Evolutionary conservation across 306 rosid species (phyloP), one percentile per base, ranked within the genome.

Genomic region (Prinsepia uniflora): DNA sequence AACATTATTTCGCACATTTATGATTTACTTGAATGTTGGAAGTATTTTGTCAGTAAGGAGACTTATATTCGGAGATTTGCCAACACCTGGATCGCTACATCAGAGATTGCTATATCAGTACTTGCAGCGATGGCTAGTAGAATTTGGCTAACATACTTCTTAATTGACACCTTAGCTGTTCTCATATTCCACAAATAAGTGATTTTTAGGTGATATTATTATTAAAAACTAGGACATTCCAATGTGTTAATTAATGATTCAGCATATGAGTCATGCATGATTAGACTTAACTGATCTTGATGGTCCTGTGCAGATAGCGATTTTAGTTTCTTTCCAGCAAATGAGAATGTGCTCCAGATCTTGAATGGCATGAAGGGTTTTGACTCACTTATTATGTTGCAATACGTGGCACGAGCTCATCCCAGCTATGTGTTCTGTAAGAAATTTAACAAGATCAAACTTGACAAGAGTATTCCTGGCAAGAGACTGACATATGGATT

Each of bases 131-230:
- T 24, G 30, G 30, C 30, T 0, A 24, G 30, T 24, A 24, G n/a
- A n/a, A n/a, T n/a, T n/a, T n/a, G n/a, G n/a, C n/a, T n/a, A n/a
- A n/a, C n/a, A n/a, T n/a, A 46, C 14, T 10, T 71, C 6, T 14
- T 59, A 7, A 22, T 66, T 40, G 67, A 71, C 40, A 48, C 56
- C 45, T 52, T 67, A 52, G 67, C 72, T 3, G 68, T 72, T 67
- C 84, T 80, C 81, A 78, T 4, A n/a, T 78, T 53, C 77, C 78
- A 2, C 74, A 65, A 54, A 72, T 71, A 54, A 45, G 24, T 24
- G 30, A 24, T 2, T 24, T 24, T 24, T 24, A 24, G 0, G 2
- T 2, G 30, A 24, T 24, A 24, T 24, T 24, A 24, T 24, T 24
- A 24, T 24, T 24, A 24, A 24, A 24, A 24, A 24, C 30, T 2